Evolutionary conservation across 1,139 yeast genomes (phyloP), one percentile per base, ranked within the genome.

Genomic region (Taiozyma sp.): DNA sequence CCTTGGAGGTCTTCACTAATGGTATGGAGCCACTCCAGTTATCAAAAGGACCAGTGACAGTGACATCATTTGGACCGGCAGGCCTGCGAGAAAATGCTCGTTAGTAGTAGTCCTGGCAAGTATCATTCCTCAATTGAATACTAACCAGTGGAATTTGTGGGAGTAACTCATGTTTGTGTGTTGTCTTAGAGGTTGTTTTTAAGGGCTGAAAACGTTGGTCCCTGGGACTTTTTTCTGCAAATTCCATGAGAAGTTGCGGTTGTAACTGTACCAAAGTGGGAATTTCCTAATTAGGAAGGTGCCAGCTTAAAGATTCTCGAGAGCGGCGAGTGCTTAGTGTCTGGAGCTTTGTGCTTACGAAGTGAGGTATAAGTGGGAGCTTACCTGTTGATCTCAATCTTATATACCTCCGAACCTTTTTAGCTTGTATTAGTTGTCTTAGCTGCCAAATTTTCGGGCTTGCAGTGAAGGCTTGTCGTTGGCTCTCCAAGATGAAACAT

Each of bases 1-100:
- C 91, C 58, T 77, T 79, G 3, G 79, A 67, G 56, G 79, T 80
- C 64, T 84, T 80, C 46, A 82, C 81, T 56, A 87, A 72, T 41
- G 80, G 80, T 51, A 79, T 71, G 1, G 81, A 67, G 57, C 84
- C 78, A 44, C 79, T 66, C 96, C 96, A 87, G 61, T 82, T 72
- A 66, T 87, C 93, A 67, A 87, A 87, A 47, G 84, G 76, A 56
- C 96, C 96, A 30, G 93, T 85, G 54, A 87, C 83, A 55, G 80
- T 73, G 51, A 87, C 93, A 46, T 81, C 81, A 46, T 74, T 54
- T n/a, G 93, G 90, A 55, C 93, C 92, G 34, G 79, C 68, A 39
- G 92, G 92, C 92, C 91, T 80, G 43, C 43, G 19, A 6, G 19
- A 24, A 13, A 23, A 10, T 7, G 4, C 1, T 12, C 6, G 40